Percentiles rank a stretch among this genome's conserved stretches.
Conservation (phyloP, 352 stramenopile genomes). For the Aphanomyces stellatus region DNA sequence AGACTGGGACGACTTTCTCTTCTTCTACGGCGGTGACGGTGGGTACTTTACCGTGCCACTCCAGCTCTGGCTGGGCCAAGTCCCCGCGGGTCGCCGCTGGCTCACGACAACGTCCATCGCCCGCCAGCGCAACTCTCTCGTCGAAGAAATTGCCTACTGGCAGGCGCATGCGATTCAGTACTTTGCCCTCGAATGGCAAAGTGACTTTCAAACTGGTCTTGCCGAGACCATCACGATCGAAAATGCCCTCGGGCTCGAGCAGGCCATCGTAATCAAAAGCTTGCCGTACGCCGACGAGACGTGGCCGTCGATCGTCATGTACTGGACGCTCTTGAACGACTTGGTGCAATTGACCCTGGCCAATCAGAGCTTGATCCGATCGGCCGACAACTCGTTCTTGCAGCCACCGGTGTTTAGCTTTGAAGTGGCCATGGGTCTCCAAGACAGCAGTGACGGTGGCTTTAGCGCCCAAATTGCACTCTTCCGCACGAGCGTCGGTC, state of each 20-base stretch:
- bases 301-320: conserved; percentile 2
- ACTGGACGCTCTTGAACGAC: neutral
- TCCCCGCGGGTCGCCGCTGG: neutral
- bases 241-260: neutral
- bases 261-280: neutral
- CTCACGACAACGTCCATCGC: neutral
- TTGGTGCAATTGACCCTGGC: neutral
- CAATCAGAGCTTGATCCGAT: neutral
- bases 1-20: neutral
- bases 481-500: neutral
- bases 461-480: neutral
- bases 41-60: neutral
- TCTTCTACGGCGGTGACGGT: neutral
- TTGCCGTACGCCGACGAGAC: neutral
- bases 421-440: neutral
- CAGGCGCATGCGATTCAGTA: neutral
- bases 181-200: neutral
- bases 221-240: neutral
- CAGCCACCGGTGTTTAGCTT: neutral
- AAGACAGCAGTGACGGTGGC: neutral
- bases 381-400: neutral
- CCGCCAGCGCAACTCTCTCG: neutral
- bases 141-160: neutral
- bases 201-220: neutral
- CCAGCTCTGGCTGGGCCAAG: neutral